Evolutionary conservation across 306 rosid species (phyloP).

Genomic region (Malus fusca): DNA sequence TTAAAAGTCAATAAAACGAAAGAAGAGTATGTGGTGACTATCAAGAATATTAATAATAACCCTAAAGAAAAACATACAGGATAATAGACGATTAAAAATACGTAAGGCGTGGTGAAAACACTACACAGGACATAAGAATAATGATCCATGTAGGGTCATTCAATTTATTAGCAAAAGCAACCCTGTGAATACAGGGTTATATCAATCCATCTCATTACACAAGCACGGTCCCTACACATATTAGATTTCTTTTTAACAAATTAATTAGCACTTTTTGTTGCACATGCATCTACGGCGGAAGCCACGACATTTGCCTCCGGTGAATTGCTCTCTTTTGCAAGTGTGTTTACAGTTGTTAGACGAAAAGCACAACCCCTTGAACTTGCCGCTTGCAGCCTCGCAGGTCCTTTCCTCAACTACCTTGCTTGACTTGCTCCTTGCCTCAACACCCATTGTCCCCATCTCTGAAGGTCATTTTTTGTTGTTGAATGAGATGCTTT

Average conservation of each 20-base stretch:
- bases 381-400: slow-evolving; percentile 38
- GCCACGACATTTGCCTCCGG: slow-evolving; percentile 50
- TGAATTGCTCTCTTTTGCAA: slow-evolving; percentile 40
- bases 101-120: not conserved
- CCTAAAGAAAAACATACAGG: too few species aligned
- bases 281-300: slow-evolving; percentile 58
- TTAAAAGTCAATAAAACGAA: too few species aligned
- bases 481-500: too few species aligned
- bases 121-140: not conserved
- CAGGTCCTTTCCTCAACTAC: slow-evolving; percentile 22
- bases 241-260: too few species aligned
- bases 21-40: too few species aligned
- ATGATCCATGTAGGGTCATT: not conserved
- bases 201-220: not conserved
- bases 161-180: not conserved
- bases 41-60: too few species aligned
- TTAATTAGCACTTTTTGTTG: slow-evolving; percentile 24
- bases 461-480: slow-evolving; percentile 3
- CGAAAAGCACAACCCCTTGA: slow-evolving; percentile 37
- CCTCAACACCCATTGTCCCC: slow-evolving; percentile 41
- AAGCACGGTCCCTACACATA: not conserved
- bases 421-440: not conserved
- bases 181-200: not conserved
- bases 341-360: slow-evolving; percentile 39
- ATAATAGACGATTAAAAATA: too few species aligned